Percentiles rank a stretch among this genome's conserved stretches.
These are phyloP conservation scores for Malassezia equina DNA, from an alignment of 1,284 basidiomycete genomes.

Conservation along the genomic window DNA sequence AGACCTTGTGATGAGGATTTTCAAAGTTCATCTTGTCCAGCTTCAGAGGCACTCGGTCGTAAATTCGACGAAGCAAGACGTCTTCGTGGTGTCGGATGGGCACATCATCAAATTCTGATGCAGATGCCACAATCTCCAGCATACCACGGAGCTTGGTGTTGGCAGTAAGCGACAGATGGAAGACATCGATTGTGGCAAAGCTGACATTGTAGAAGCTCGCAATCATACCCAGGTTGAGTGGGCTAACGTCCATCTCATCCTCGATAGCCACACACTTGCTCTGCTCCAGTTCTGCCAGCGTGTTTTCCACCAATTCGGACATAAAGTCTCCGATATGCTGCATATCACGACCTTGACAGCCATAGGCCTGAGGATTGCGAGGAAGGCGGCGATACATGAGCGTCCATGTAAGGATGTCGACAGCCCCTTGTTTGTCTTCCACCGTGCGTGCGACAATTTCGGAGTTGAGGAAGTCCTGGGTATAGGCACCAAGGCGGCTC, in stretches of 20 bases:
- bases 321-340: constrained; percentile 50
- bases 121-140: constrained; percentile 88
- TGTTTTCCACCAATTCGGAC: constrained; percentile 89
- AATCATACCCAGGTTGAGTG: constrained; percentile 38
- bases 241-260: constrained; percentile 53
- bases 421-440: constrained; percentile 53
- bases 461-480: constrained; percentile 96
- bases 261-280: constrained; percentile 90
- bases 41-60: constrained; percentile 96
- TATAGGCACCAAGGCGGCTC: constrained; percentile 52
- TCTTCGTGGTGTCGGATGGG: constrained; percentile 67
- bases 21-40: constrained; percentile 72
- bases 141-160: constrained; percentile 94
- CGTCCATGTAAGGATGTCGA: constrained; percentile 82
- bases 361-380: constrained; percentile 58
- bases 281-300: constrained; percentile 76
- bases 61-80: constrained; percentile 58
- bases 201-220: constrained; percentile 57
- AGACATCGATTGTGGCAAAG: constrained; percentile 92
- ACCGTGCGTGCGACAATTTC: constrained; percentile 98
- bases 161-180: constrained; percentile 87
- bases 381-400: constrained; percentile 94
- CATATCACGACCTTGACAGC: constrained; percentile 40
- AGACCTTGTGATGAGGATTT: constrained; percentile 94
- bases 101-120: constrained; percentile 87